Evolutionary conservation across 768 basidiomycete genomes (phyloP), one percentile per base, ranked within the genome.

Genomic region (Solioccasus polychromus): DNA sequence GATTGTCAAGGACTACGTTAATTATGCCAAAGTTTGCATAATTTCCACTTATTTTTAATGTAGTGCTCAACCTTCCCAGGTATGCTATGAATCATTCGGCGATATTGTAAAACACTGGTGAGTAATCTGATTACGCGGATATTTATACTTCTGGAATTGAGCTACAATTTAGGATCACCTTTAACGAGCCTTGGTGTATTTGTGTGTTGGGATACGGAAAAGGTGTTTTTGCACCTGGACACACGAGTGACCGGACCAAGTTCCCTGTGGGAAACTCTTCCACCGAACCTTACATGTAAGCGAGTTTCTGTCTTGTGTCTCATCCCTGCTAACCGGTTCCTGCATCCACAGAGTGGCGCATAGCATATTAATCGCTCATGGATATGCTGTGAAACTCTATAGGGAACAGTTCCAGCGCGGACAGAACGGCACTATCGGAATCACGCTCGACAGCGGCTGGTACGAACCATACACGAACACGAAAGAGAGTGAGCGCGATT

Each of bases 181-280:
- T 87, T 64, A 91, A 91, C 63, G 88, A 91, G 67, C 87, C 86
- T 1, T 86, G 81, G 84, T 83, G 82, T 60, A 73, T 82, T 37
- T 76, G 84, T 37, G 74, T 85, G 51, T 68, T 83, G 39, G 86
- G 87, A 15, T 84, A 88, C 58, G 82, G 82, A 15, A 72, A 78
- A 31, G 87, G 87, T 36, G 75, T 82, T 15, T 87, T 87, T 47
- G 87, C 85, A 11, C 85, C 85, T 35, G 85, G 85, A 31, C 71
- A 82, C 44, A 82, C 79, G 59, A 83, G 82, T 63, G 79, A 85
- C 62, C 77, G 85, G 17, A 61, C 55, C 40, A 76, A 81, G 42
- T 82, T 76, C 23, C 66, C 78, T 5, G 80, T 83, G 62, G 83
- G 83, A 39, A 71, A 86, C 62, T 80, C 80, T 15, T 75, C 79